Base-by-base conservation (phyloP, 1,284 basidiomycete species). In the Crucibulum parvulum region DNA sequence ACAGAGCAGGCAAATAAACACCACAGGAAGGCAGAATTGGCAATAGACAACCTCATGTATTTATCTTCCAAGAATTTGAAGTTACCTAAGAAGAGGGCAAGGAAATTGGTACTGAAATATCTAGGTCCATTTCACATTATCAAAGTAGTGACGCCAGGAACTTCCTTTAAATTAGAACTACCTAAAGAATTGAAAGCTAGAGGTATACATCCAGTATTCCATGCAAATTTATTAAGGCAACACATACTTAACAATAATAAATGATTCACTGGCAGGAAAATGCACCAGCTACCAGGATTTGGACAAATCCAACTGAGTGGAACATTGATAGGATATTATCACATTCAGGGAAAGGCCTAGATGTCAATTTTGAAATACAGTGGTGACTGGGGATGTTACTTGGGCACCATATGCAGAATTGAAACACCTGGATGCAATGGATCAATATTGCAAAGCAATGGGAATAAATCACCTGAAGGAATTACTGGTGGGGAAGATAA, bases 161-260 rank as follows among this genome's bases (percentile, higher is more conserved):
- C 39, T 41, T 11, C 46, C 8, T 48, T 11, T 48, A 11, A 48
- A 24, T 24, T 48, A 11, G 46, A 48, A 10, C 24, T 48, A 48
- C 24, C 10, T 11, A 8, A 10, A 11, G 46, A 11, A 48, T 48
- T 48, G 24, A 48, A 48, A 24, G 9, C 46, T 8, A 10, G 46
- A 24, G 46, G 18, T 8, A 48, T 48, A 11, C 9, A 48, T 8
- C 8, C 10, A 11, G 46, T 24, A 11, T 48, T 48, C 18, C 46
- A 48, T 24, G 46, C 46, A 7, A 58, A 56, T 7, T 7, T 38
- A 8, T 54, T 75, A 0, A 16, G 64, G 0, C 55, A 69, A 0
- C 72, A 73, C 45, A 3, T 62, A 0, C 71, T 70, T 1, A 78
- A 74, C 47, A 66, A 75, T 37, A 67, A 74, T 38, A 24, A 59